Evolutionary conservation across 1,139 yeast genomes (phyloP), one percentile per base, ranked within the genome.

Genomic region (Scheffersomyces insectosa): DNA sequence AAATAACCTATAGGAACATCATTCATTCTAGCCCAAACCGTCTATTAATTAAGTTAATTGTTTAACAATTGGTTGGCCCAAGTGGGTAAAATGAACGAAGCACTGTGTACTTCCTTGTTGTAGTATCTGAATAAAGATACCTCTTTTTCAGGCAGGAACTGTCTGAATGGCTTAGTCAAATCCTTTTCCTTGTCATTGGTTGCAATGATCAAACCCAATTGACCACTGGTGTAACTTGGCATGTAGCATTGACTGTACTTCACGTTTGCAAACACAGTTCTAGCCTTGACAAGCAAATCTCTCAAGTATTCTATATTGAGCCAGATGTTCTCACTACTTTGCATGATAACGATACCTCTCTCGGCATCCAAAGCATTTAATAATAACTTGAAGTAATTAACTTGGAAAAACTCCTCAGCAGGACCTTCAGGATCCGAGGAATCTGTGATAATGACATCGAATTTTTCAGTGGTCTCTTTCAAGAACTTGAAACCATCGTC

Each of bases 351-450:
- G 34, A 90, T 83, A 28, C 97, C 95, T 52, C 84, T 75, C 28
- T 75, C 77, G 33, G 81, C 77, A 35, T 59, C 62, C 46, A 91
- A 76, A 2, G 96, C 89, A 47, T 80, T 79, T 49, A 72, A 62
- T 44, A 93, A 71, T 41, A 93, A 73, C 59, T 80, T 75, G 66
- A 91, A 93, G 70, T 91, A 93, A 47, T 81, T 82, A 52, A 80
- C 77, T 66, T 90, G 91, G 75, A 93, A 93, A 53, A 93, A 86
- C 38, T 89, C 88, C 57, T 85, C 96, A 3, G 99, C 99, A 8
- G 99, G 99, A 1, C 99, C 99, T 59, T 93, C 98, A 2, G 98
- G 98, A 64, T 93, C 99, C 9, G 96, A 87, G 8, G 97, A 88
- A 65, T 93, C 99, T 31, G 97, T 90, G 56, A 93, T 90, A 53